Conservation (phyloP, 2,329 filamentous ascomycete genomes). For the Curvularia eragrostidis region DNA sequence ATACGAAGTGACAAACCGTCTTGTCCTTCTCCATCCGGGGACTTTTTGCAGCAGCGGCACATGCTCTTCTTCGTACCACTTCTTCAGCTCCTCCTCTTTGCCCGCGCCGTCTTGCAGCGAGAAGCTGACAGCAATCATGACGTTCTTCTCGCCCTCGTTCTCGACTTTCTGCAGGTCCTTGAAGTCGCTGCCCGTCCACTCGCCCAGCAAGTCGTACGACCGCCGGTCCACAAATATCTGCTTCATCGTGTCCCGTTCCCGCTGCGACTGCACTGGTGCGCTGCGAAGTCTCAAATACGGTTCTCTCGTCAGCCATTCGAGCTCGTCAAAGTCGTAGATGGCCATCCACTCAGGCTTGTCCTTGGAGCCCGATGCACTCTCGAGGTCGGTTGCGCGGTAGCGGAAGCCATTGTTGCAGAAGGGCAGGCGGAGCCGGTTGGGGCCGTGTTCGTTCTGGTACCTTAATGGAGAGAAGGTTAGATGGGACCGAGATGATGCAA, state of each 20-base stretch:
- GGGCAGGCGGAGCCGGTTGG: slow-evolving; percentile 76
- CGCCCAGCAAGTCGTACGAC: slow-evolving; percentile 71
- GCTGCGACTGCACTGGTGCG: slow-evolving; percentile 61
- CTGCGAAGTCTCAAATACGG: slow-evolving; percentile 72
- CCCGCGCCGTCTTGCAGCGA: slow-evolving; percentile 61
- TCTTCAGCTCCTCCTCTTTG: slow-evolving; percentile 62
- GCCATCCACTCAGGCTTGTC: slow-evolving; percentile 75
- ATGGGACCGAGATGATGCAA: slow-evolving; percentile 22
- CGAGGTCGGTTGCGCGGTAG: slow-evolving; percentile 71
- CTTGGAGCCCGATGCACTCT: slow-evolving; percentile 34
- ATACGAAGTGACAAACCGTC: slow-evolving; percentile 71
- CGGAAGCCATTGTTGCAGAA: slow-evolving; percentile 80
- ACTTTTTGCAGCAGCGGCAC: slow-evolving; percentile 73
- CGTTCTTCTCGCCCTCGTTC: slow-evolving; percentile 61
- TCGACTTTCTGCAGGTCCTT: slow-evolving; percentile 65
- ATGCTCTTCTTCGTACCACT: slow-evolving; percentile 80
- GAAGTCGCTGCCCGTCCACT: slow-evolving; percentile 64
- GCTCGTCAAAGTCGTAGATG: slow-evolving; percentile 79
- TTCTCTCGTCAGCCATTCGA: slow-evolving; percentile 72
- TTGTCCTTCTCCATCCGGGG: slow-evolving; percentile 78
- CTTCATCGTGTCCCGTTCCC: slow-evolving; percentile 67
- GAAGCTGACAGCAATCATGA: slow-evolving; percentile 69
- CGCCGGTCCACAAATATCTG: slow-evolving; percentile 72
- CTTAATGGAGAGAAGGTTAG: slow-evolving; percentile 45
- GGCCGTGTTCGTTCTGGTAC: slow-evolving; percentile 93